Evolutionary conservation across 768 basidiomycete species (phyloP), one percentile per base, ranked within the genome.

Genomic region (Mrakia hoshinonis): DNA sequence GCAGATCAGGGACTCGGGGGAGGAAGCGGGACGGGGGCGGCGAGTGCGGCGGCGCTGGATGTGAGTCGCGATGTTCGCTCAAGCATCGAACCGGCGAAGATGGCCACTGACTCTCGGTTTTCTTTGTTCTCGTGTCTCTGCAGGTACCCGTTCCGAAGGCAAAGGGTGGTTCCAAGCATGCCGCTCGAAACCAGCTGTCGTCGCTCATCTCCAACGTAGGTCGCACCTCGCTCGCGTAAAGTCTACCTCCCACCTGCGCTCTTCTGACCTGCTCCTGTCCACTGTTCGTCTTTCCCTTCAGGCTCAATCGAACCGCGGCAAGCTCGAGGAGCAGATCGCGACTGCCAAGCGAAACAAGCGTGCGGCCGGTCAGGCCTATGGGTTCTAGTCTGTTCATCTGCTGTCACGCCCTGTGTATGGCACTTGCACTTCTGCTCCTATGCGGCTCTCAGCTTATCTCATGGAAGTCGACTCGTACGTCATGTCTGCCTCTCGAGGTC

Each of bases 321-420:
- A 67, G 22, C 46, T 73, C 36, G 72, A 73, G 51, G 72, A 73
- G 29, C 67, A 73, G 51, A 73, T 73, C 67, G 72, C 72, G 4
- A 61, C 63, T 26, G 66, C 72, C 7, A 73, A 73, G 67, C 47
- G 67, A n/a, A 73, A 73, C 72, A 73, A 73, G 67, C 22, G 67
- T 15, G 67, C 66, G 12, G 54, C 54, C 9, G 67, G 67, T 12
- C 67, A 68, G 39, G 43, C 67, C 22, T 68, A 68, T 43, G 67
- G 67, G 11, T 68, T 68, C 67, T 61, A 61, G 34, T 36, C n/a
- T 13, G 13, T 54, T 29, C 15, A 24, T 20, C 54, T 26, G 2
- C 15, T 55, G 24, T 4, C 0, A 10, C 54, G 24, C 20, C 26
- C 13, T 26, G 26, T 58, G 43, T 43, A 6, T 43, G 6, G 43